Base-by-base conservation (phyloP, 2,329 filamentous ascomycete species). In the Ophiocordyceps robertsii region DNA sequence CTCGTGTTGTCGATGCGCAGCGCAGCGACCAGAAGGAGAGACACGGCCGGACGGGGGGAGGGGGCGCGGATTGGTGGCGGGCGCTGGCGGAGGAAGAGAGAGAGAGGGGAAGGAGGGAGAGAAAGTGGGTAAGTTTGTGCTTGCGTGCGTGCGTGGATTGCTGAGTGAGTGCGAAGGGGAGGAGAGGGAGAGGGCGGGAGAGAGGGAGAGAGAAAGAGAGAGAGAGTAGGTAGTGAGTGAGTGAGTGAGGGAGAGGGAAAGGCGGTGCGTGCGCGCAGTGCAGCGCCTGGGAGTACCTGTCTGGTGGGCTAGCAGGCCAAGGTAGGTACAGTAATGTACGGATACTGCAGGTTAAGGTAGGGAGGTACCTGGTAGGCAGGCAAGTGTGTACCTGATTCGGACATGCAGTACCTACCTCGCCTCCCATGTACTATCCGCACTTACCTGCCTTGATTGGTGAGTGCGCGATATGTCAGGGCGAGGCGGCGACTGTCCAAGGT, bases 401-500 rank as follows among this genome's bases (percentile, higher is more conserved):
- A n/a, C n/a, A n/a, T n/a, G n/a, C n/a, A n/a, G n/a, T n/a, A n/a
- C n/a, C n/a, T n/a, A n/a, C n/a, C n/a, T n/a, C n/a, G n/a, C n/a
- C n/a, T n/a, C n/a, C n/a, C n/a, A n/a, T n/a, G n/a, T n/a, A n/a
- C n/a, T 17, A 16, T 14, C 8, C 17, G n/a, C 17, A 35, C 4
- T 4, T 32, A n/a, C 31, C 11, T 32, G 31, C 31, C 14, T 3
- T n/a, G 32, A n/a, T 13, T 13, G 16, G 32, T n/a, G 16, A n/a
- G 39, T 41, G 39, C 32, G 39, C 19, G 32, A 40, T 43, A 43
- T 43, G 38, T 43, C 42, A 43, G 42, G 37, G 41, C 41, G 33
- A 42, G 29, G 36, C 29, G 19, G 29, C 37, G 40, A 24, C 32
- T 43, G 31, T 32, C 38, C 33, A 36, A 7, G 17, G 17, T 19